phyloP scores from a whole-genome alignment of 192 early-diverging fungal species.

The Coemansia javaensis region DNA sequence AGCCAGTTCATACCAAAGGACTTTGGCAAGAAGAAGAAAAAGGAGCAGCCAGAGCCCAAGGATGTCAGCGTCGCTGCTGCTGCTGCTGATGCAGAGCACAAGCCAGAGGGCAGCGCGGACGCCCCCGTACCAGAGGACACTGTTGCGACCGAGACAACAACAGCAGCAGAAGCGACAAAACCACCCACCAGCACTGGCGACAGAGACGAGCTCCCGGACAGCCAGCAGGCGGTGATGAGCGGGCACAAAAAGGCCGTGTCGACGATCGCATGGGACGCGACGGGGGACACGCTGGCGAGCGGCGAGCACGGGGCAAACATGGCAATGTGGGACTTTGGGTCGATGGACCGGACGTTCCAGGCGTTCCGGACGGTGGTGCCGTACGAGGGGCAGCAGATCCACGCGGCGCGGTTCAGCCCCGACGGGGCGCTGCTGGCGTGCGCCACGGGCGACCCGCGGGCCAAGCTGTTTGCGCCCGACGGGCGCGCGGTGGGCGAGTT shows the following conservation, averaged over 20 bases:
- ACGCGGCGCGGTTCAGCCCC: conserved; percentile 70
- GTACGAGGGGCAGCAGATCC: conserved; percentile 74
- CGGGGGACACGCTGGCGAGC: conserved; percentile 70
- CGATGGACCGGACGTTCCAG: conserved; percentile 71
- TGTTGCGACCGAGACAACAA: no score
- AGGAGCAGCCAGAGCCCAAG: not conserved
- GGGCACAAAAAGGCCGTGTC: conserved; percentile 48
- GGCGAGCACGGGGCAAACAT: conserved; percentile 78
- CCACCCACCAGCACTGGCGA: no score
- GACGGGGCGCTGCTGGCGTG: conserved; percentile 74
- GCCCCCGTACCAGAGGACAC: no score
- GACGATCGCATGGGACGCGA: conserved; percentile 75
- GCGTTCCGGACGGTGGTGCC: conserved; percentile 80
- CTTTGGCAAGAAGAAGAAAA: conserved; percentile 51
- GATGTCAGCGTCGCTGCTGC: not conserved
- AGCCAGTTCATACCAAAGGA: conserved; percentile 45
- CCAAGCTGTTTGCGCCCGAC: conserved; percentile 75
- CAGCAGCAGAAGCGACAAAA: no score
- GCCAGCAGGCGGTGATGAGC: conserved; percentile 3
- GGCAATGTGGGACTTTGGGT: conserved; percentile 91
- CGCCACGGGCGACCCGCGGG: conserved; percentile 67
- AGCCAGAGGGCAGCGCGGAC: not conserved
- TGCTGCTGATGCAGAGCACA: not conserved
- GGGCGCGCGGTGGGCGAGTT: conserved; percentile 71
- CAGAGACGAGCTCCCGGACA: conserved; percentile 4